Base-by-base conservation (phyloP, 2,329 filamentous ascomycete species). In the Colletotrichum cuscutae region DNA sequence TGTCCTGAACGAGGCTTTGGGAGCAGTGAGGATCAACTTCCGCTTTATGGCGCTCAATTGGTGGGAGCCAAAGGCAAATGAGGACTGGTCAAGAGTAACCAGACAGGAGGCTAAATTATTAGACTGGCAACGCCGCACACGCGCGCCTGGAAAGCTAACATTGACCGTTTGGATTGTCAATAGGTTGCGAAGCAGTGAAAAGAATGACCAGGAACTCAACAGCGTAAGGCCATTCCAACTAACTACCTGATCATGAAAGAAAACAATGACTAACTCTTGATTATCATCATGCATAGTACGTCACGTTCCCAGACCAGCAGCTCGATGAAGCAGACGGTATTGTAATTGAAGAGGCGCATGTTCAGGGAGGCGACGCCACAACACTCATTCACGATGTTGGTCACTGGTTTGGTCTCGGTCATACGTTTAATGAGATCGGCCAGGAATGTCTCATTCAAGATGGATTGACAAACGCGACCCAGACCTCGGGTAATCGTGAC, bases 351-450 rank as follows among this genome's bases (percentile, higher is more conserved):
- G 61, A 65, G 49, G 56, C 56, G 11, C 68, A 63, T n/a, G 71
- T 73, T 22, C 68, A 72, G 35, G 71, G 71, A 24, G 71, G 57
- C n/a, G 54, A 72, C 12, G 42, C 68, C 3, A 77, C 75, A 58
- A 80, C 79, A 26, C 76, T 79, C 2, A 68, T 79, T 5, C 80
- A 82, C 67, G 80, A 75, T 26, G 67, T 75, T 19, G 73, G 74
- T 12, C 74, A 75, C 52, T 76, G 74, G 74, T 61, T 76, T 9
- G 74, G 74, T 4, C 53, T 76, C 12, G 60, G 62, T n/a, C 74
- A 76, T 61, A 76, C 74, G 2, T 75, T 76, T 19, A 58, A 52
- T 30, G 42, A 19, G 4, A n/a, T 63, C 13, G 63, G 61, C 19
- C 56, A 75, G 11, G 65, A 76, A 5, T 78, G 76, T 65, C 32